These are phyloP conservation scores for Ganoderma sp. DNA, from an alignment of 1,284 basidiomycete species.

Conservation along the genomic window DNA sequence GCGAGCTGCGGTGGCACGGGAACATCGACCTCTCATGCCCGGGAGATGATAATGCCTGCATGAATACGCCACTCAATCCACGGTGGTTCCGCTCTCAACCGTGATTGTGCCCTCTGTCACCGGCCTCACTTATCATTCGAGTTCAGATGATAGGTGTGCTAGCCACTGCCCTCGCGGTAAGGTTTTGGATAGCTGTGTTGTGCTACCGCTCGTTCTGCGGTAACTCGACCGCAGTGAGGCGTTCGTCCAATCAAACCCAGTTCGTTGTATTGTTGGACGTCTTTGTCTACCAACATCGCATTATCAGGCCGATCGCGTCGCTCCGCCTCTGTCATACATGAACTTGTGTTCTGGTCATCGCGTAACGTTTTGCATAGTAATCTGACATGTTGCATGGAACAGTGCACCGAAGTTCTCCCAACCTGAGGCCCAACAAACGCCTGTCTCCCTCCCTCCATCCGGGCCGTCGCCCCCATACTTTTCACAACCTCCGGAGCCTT, in stretches of 20 bases:
- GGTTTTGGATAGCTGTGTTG: neutral
- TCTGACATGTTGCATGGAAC: constrained; percentile 19
- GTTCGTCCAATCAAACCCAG: neutral
- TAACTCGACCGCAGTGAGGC: neutral
- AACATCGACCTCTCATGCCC: neutral
- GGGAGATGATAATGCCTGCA: neutral
- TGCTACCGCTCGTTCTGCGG: neutral
- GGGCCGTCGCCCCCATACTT: constrained; percentile 56
- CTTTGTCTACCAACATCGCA: neutral
- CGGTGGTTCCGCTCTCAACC: neutral
- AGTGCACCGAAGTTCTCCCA: constrained; percentile 62
- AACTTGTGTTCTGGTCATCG: neutral
- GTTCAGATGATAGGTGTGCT: neutral
- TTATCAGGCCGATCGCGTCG: neutral
- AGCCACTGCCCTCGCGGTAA: neutral
- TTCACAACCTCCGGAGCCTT: constrained; percentile 35
- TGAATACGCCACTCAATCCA: neutral
- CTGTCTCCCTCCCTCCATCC: constrained; percentile 45
- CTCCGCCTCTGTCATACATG: too few relatives aligned
- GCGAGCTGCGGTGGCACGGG: neutral
- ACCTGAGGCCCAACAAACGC: constrained; percentile 54
- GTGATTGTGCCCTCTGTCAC: neutral
- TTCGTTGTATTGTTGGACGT: neutral
- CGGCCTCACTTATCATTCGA: neutral
- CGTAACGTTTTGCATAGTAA: neutral